A percentile compares a stretch with the other conserved stretches of the same genome.
Evolutionary conservation across 345 rosid species (phyloP).

Genomic region (Turritis glabra): DNA sequence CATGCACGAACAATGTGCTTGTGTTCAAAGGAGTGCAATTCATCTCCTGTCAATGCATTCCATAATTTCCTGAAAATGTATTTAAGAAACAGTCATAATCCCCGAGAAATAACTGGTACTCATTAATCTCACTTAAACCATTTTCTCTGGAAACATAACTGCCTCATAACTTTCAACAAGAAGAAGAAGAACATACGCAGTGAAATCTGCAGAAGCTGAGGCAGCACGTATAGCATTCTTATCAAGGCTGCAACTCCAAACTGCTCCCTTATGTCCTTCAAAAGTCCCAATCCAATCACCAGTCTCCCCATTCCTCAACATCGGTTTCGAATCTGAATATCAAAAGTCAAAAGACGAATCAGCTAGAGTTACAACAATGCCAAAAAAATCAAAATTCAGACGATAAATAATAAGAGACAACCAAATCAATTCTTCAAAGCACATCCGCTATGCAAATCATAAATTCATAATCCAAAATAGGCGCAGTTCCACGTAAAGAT

Average conservation of each 20-base stretch:
- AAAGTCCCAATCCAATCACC: constrained; percentile 99
- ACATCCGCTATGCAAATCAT: not conserved
- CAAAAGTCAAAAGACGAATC: constrained; percentile 4
- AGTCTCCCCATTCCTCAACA: constrained; percentile 99
- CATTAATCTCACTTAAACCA: not conserved
- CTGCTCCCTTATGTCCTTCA: constrained; percentile 98
- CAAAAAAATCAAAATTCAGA: not conserved
- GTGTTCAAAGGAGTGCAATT: constrained; percentile 87
- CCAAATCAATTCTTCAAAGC: not conserved
- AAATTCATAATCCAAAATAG: constrained; percentile 2
- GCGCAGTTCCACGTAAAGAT: not conserved
- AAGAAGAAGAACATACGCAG: constrained; percentile 58
- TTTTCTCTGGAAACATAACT: not conserved
- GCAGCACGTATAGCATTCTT: constrained; percentile 87
- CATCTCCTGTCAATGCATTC: constrained; percentile 92
- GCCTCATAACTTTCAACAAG: not conserved
- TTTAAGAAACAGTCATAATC: not conserved
- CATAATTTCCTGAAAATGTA: constrained; percentile 68
- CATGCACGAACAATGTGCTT: constrained; percentile 92
- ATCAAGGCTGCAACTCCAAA: constrained; percentile 96
- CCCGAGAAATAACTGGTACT: not conserved
- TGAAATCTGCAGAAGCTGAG: constrained; percentile 97
- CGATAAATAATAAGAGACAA: not conserved
- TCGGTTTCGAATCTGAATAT: constrained; percentile 80
- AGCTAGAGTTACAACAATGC: constrained; percentile 9